Percentiles rank a stretch among this genome's conserved stretches.
Conservation (phyloP, 2,329 filamentous ascomycete genomes). For the Drechmeria coniospora region DNA sequence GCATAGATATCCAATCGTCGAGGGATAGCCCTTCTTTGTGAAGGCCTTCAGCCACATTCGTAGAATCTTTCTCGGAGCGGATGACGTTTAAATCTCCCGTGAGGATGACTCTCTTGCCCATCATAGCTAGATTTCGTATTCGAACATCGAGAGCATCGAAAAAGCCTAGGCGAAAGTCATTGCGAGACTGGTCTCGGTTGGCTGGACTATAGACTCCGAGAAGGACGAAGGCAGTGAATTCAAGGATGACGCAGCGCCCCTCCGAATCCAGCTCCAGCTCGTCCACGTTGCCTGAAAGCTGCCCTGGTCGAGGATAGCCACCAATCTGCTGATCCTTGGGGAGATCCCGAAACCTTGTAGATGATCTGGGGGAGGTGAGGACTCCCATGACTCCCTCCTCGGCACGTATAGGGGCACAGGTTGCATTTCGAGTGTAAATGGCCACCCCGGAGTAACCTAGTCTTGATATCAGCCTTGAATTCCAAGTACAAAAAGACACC, state of each 20-base stretch:
- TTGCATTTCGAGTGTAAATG: constrained; percentile 81
- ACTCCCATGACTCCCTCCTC: constrained; percentile 89
- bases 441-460: constrained; percentile 88
- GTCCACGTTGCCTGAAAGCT: constrained; percentile 51
- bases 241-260: constrained; percentile 77
- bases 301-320: constrained; percentile 61
- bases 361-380: constrained; percentile 56
- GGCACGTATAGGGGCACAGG: constrained; percentile 72
- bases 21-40: constrained; percentile 52
- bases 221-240: constrained; percentile 89
- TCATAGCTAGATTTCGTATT: constrained; percentile 64
- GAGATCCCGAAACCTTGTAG: constrained; percentile 57
- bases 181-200: constrained; percentile 67
- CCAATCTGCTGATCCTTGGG: constrained; percentile 65
- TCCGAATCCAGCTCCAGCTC: constrained; percentile 69
- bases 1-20: constrained; percentile 57
- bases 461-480: too few relatives aligned
- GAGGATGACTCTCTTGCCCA: constrained; percentile 74
- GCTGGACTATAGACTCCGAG: constrained; percentile 88
- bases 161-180: constrained; percentile 70
- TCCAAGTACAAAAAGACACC: too few relatives aligned
- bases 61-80: constrained; percentile 56
- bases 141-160: constrained; percentile 66
- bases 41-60: constrained; percentile 55
- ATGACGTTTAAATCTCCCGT: constrained; percentile 81